Percentiles rank a stretch among this genome's conserved stretches.
phyloP scores from a whole-genome alignment of 192 early-diverging fungal genomes.

The Backusella parvicylindrica region DNA sequence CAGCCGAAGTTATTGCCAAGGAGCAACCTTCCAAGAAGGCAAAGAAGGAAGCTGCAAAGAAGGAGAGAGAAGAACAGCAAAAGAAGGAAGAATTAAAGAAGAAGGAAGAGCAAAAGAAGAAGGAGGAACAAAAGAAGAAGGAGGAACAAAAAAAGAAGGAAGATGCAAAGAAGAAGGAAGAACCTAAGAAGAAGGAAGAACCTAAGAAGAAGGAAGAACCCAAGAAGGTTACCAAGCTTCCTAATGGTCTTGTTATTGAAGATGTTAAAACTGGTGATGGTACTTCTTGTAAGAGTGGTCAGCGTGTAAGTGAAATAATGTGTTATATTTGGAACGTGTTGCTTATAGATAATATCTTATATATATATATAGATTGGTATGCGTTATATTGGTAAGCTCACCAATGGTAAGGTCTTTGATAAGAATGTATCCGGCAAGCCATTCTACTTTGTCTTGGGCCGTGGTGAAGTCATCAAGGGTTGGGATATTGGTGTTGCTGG shows the following conservation, averaged over 20 bases:
- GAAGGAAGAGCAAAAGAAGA: conserved; percentile 22
- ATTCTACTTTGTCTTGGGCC: conserved; percentile 85
- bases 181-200: conserved; percentile 30
- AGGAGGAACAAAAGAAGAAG: conserved; percentile 13
- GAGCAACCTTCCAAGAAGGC: conserved; percentile 25
- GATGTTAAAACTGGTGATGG: conserved; percentile 56
- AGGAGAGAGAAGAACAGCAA: background rate
- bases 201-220: conserved; percentile 42
- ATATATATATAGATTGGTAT: conserved; percentile 59
- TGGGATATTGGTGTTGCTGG: conserved; percentile 91
- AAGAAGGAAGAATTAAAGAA: too few species aligned
- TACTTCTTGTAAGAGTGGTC: conserved; percentile 42
- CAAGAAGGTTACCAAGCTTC: conserved; percentile 52
- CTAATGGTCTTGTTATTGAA: conserved; percentile 82
- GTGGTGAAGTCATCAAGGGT: conserved; percentile 93
- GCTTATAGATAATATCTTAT: background rate
- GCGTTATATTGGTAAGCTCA: conserved; percentile 93
- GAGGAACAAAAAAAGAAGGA: conserved; percentile 15
- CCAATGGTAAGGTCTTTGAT: conserved; percentile 94
- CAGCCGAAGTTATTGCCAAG: conserved; percentile 24
- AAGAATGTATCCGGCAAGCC: conserved; percentile 88
- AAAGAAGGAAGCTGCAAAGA: conserved; percentile 7
- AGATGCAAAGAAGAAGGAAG: conserved; percentile 17
- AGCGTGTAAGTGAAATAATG: conserved; percentile 49
- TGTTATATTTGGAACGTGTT: conserved; percentile 7